Base-by-base conservation (phyloP, 2,329 filamentous ascomycete species). In the Neurospora crassa region DNA sequence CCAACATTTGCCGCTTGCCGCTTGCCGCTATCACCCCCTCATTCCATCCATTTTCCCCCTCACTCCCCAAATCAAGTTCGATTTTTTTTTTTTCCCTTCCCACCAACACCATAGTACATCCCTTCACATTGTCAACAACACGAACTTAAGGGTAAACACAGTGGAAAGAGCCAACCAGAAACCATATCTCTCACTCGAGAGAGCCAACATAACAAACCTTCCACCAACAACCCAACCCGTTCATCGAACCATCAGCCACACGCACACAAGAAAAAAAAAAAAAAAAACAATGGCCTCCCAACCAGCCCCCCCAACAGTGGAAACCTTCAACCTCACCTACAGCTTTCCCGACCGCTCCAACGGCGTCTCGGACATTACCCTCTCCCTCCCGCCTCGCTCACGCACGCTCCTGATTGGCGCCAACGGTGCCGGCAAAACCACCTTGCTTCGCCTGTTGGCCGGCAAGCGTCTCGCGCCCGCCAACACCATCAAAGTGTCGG, bases 361-460 rank as follows among this genome's bases (percentile, higher is more conserved):
- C n/a, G 96, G 95, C 71, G 85, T 99, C 41, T 83, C 86, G 69
- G 82, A 94, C 80, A 87, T 99, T 77, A 85, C 83, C 37, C 87
- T 99, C 70, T 84, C 89, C 73, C 88, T 98, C 34, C 95, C 96
- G 3, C 85, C 93, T 0, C 90, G 91, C 71, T 96, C 92, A 72
- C 91, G 96, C 73, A 97, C 95, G 1, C 88, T 98, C 16, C 87
- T 98, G 53, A 96, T 98, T 78, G 96, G 96, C 77, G 95, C 96
- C 80, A 99, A 99, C 81, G 96, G 96, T 74, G 95, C 96, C 24
- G 96, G 96, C 75, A 99, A 99, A 84, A 98, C 96, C 10, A 99
- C 96, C 0, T 90, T 99, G 71, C 90, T 99, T 67, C 94, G 94
- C 72, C 91, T 99, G 67, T 89, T 99, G 72, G 93, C 94, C 20